Conservation (phyloP, 352 stramenopile genomes). For the Phytopythium litorale region DNA sequence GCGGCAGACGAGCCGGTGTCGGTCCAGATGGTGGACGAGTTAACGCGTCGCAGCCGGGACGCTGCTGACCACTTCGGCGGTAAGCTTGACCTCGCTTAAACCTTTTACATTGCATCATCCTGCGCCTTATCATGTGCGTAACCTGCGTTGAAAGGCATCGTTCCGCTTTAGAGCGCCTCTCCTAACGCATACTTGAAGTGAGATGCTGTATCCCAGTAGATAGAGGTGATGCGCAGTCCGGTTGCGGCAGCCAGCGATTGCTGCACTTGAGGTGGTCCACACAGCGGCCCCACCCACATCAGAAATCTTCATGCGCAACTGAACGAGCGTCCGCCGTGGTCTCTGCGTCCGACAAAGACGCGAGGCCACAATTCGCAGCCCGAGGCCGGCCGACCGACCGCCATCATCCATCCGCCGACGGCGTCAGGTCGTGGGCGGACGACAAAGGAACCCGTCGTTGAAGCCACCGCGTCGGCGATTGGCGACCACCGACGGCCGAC, state of each 20-base stretch:
- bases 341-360: background rate
- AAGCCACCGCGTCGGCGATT: background rate
- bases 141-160: no score
- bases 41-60: background rate
- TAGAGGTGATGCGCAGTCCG: background rate
- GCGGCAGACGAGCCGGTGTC: background rate
- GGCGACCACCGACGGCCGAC: background rate
- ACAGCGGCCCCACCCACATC: background rate
- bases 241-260: background rate
- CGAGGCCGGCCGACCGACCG: no score
- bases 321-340: background rate
- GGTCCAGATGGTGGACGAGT: background rate
- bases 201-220: background rate
- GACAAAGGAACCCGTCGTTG: background rate
- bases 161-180: background rate
- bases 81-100: background rate
- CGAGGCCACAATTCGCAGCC: no score
- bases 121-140: background rate
- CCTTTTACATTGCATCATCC: background rate
- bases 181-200: background rate
- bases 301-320: background rate
- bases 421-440: no score
- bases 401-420: no score
- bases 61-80: background rate
- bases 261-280: background rate